These are phyloP conservation scores for Termitomyces sp. DNA, from an alignment of 768 basidiomycete genomes.

Conservation along the genomic window DNA sequence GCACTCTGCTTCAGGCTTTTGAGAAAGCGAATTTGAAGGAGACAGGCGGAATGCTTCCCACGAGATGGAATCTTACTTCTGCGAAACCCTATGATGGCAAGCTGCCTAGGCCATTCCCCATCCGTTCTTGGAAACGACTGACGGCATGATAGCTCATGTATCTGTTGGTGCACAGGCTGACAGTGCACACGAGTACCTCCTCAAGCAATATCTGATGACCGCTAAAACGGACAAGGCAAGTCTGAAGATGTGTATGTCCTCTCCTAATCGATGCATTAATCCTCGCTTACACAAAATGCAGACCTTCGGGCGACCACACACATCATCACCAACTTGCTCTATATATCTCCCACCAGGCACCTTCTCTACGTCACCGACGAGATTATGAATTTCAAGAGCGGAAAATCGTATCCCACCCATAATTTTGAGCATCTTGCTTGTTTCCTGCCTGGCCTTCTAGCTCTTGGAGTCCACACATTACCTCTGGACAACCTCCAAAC, in stretches of 20 bases:
- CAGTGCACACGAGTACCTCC: slow-evolving; percentile 73
- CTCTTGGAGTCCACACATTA: slow-evolving; percentile 62
- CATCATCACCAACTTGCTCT: slow-evolving; percentile 61
- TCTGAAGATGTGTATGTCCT: slow-evolving; percentile 63
- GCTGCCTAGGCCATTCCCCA: slow-evolving; percentile 16
- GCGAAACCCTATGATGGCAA: slow-evolving; percentile 44
- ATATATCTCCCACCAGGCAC: slow-evolving; percentile 55
- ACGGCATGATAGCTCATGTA: slow-evolving; percentile 28
- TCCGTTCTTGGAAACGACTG: neutral
- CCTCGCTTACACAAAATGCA: slow-evolving; percentile 20
- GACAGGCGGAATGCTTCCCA: slow-evolving; percentile 62
- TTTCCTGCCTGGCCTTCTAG: slow-evolving; percentile 72
- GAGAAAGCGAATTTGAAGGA: slow-evolving; percentile 35
- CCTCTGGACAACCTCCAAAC: slow-evolving; percentile 47
- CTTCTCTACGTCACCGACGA: slow-evolving; percentile 68
- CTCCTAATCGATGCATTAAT: neutral
- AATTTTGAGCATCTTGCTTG: slow-evolving; percentile 71
- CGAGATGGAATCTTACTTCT: slow-evolving; percentile 44
- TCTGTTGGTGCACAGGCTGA: slow-evolving; percentile 67
- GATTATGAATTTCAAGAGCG: slow-evolving; percentile 17
- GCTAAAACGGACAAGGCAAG: slow-evolving; percentile 53
- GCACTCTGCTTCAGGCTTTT: slow-evolving; percentile 43
- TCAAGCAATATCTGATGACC: slow-evolving; percentile 69
- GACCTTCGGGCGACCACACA: slow-evolving; percentile 59
- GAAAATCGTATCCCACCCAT: slow-evolving; percentile 35